Evolutionary conservation across 1,284 basidiomycete species (phyloP).

Genomic region (Coriolopsis trogii): DNA sequence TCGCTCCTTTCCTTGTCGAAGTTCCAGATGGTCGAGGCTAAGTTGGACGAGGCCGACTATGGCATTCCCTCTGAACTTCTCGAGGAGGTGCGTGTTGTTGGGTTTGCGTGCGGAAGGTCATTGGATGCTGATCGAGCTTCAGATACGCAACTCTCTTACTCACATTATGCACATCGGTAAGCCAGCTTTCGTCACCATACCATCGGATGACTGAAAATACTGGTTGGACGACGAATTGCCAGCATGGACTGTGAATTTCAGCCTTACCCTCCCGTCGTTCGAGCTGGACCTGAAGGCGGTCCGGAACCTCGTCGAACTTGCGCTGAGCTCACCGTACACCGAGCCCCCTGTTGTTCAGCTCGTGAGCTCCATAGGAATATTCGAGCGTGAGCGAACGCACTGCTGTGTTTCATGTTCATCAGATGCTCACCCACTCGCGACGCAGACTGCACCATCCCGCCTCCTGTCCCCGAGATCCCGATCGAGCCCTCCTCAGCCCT

Average conservation of each 20-base stretch:
- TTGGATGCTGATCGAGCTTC: no score
- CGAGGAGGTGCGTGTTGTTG: constrained; percentile 34
- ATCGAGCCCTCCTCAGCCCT: constrained; percentile 29
- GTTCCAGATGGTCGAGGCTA: constrained; percentile 38
- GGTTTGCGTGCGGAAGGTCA: no score
- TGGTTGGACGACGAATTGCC: background rate
- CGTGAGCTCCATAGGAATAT: constrained; percentile 35
- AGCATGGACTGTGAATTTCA: constrained; percentile 43
- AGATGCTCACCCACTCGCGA: background rate
- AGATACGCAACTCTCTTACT: constrained; percentile 28
- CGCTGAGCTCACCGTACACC: constrained; percentile 26
- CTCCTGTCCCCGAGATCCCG: constrained; percentile 13
- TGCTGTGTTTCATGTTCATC: background rate
- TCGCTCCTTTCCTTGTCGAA: constrained; percentile 31
- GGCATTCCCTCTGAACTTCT: constrained; percentile 33
- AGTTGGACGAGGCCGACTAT: constrained; percentile 31
- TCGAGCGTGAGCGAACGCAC: constrained; percentile 18
- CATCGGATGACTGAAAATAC: background rate
- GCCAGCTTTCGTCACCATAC: background rate
- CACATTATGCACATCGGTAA: constrained; percentile 39
- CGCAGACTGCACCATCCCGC: constrained; percentile 9
- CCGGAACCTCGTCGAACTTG: constrained; percentile 27
- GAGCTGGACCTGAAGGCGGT: constrained; percentile 23
- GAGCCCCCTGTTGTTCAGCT: constrained; percentile 30
- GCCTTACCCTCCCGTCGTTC: constrained; percentile 28